A percentile compares a stretch with the other conserved stretches of the same genome.
These are phyloP conservation scores for Raffaelea deltoideospora DNA, from an alignment of 2,329 filamentous ascomycete species.

Conservation along the genomic window DNA sequence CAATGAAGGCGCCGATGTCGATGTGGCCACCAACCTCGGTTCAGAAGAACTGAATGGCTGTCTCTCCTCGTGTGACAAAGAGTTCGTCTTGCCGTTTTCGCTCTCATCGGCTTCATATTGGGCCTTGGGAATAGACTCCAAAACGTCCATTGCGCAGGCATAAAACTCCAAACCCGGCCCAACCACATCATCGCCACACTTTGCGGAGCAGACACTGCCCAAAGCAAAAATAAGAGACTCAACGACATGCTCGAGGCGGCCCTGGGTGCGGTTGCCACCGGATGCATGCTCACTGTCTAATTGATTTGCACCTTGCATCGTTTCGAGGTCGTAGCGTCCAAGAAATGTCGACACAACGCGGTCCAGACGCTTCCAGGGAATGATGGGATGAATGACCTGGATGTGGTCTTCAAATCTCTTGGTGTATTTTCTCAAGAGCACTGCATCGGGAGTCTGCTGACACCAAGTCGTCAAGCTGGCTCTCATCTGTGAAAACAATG, in stretches of 20 bases:
- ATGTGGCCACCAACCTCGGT: background rate
- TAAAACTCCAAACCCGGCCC: conserved; percentile 5
- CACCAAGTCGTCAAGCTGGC: background rate
- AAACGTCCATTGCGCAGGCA: conserved; percentile 4
- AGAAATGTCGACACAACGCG: background rate
- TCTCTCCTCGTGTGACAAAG: background rate
- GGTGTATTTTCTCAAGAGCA: background rate
- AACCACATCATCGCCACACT: conserved; percentile 1
- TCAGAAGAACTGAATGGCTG: background rate
- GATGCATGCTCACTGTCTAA: too few species aligned
- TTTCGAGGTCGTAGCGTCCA: background rate
- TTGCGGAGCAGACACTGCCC: conserved; percentile 6
- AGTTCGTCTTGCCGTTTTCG: background rate
- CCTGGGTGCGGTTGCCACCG: background rate
- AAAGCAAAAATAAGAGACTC: conserved; percentile 8
- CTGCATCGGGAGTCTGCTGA: background rate
- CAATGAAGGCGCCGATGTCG: background rate
- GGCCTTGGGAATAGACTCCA: background rate
- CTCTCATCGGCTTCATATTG: background rate
- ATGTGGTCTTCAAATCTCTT: conserved; percentile 4
- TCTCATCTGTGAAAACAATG: background rate
- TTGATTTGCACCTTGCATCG: background rate
- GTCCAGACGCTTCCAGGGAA: conserved; percentile 1
- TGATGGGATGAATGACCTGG: conserved; percentile 4
- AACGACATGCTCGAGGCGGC: conserved; percentile 1